Base-by-base conservation (phyloP, 140 eudicot genomes). In the Oenanthe javanica region DNA sequence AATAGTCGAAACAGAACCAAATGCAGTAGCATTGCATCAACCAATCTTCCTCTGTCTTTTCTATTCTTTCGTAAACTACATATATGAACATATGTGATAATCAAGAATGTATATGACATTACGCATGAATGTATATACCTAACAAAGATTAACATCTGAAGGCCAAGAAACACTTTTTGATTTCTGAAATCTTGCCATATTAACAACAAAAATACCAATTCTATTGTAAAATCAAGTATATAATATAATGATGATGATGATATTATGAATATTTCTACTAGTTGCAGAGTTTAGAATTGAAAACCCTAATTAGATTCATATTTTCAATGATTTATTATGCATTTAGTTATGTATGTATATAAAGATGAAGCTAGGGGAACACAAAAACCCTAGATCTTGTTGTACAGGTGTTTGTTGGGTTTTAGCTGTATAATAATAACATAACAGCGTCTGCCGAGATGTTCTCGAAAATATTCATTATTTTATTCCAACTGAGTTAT, bases 121-220 rank as follows among this genome's bases (percentile, higher is more conserved):
- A 69, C 78, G 83, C 81, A 57, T 81, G 81, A 75, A 64, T 76
- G 18, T 66, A 4, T 83, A 80, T 91, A 91, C 93, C 97, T 87
- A 94, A 91, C 90, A 93, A 77, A 93, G 96, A 91, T 89, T 87
- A 83, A 79, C 86, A 87, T 93, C 93, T 42, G 96, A 88, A 54
- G 98, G 88, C 98, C 98, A 93, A 14, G 91, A 78, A 84, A 93
- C 91, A 85, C 92, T 86, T 89, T 89, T 93, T 31, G 97, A 86
- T 83, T 88, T 86, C 92, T 81, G 87, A 90, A 83, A 80, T 86
- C 97, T 85, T 82, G 88, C 85, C 98, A 93, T 93, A 14, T 67
- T 67, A 11, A 27, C 73, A 66, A 78, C 82, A 72, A 86, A 76
- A 63, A 57, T 74, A 66, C 76, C 49, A 54, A 46, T 21, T 47